phyloP scores from a whole-genome alignment of 2,329 filamentous ascomycete species.

The Aphanocladium album region DNA sequence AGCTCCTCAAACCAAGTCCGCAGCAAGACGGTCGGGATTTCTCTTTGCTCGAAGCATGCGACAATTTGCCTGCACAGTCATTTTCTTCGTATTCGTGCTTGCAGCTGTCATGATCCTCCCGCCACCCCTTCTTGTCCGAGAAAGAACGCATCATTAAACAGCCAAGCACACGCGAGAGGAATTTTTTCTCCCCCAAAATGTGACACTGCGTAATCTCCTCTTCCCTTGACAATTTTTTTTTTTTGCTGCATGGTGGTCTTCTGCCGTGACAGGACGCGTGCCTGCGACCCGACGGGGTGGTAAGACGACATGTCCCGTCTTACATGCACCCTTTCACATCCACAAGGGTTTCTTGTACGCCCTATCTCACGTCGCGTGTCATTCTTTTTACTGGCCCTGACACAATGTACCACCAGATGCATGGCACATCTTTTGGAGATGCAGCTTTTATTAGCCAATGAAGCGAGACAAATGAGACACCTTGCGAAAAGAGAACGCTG shows the following conservation, averaged over 20 bases:
- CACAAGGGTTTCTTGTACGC: background rate
- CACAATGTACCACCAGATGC: background rate
- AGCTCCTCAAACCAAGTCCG: background rate
- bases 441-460: background rate
- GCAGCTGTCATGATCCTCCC: background rate
- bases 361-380: background rate
- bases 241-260: background rate
- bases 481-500: background rate
- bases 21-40: background rate
- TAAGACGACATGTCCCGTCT: background rate
- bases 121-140: background rate
- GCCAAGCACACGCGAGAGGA: too few species aligned
- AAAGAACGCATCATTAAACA: background rate
- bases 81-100: background rate
- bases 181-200: background rate
- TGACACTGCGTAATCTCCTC: background rate
- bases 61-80: background rate
- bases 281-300: background rate
- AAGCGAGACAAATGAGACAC: background rate
- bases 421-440: background rate
- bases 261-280: background rate
- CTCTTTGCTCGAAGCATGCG: background rate
- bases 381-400: background rate
- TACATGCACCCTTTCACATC: background rate
- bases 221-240: background rate